phyloP scores from a whole-genome alignment of 2,329 filamentous ascomycete genomes.

The Cladosporium sp. region DNA sequence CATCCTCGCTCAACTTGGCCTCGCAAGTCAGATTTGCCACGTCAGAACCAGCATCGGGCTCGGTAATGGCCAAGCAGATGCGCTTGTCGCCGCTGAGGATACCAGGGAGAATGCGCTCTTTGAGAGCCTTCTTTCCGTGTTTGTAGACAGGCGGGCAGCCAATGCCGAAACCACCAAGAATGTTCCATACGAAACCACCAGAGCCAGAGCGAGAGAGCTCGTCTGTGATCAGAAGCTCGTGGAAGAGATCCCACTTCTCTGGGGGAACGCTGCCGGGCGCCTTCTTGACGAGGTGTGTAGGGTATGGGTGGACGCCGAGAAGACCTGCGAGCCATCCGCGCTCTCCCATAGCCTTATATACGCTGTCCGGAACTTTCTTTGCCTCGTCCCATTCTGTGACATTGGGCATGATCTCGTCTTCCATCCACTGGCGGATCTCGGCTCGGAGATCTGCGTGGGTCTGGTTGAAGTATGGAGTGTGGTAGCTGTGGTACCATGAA shows the following conservation, averaged over 20 bases:
- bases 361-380: conserved; percentile 77
- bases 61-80: conserved; percentile 95
- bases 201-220: conserved; percentile 85
- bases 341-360: conserved; percentile 95
- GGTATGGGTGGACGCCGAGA: conserved; percentile 72
- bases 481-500: conserved; percentile 67
- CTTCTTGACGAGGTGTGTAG: conserved; percentile 62
- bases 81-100: conserved; percentile 91
- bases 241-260: conserved; percentile 97
- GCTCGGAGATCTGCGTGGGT: conserved; percentile 84
- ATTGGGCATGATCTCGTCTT: conserved; percentile 81
- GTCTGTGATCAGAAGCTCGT: conserved; percentile 92
- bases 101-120: conserved; percentile 82
- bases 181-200: conserved; percentile 93
- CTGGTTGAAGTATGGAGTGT: conserved; percentile 95
- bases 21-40: conserved; percentile 95
- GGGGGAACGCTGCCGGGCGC: conserved; percentile 73
- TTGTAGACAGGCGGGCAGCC: conserved; percentile 88
- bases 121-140: conserved; percentile 79
- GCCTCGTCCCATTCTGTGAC: conserved; percentile 97
- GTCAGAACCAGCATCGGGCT: conserved; percentile 88
- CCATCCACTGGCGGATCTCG: conserved; percentile 90
- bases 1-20: conserved; percentile 89
- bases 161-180: conserved; percentile 95
- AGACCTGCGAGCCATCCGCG: conserved; percentile 91